Conservation (phyloP, 805 yeast species). For the Candida coleopterorum region DNA sequence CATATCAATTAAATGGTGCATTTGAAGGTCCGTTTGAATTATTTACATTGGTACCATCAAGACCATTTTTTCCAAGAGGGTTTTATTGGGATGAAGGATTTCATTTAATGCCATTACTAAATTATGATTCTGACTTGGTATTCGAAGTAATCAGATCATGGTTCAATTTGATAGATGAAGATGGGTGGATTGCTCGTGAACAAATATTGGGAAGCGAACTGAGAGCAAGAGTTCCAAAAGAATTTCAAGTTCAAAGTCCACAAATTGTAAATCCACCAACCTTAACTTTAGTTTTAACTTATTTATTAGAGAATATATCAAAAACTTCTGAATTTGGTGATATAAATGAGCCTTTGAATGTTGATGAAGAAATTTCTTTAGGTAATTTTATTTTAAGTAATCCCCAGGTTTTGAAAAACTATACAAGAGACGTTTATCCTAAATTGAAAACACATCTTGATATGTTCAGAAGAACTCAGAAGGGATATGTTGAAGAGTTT, state of each 20-base stretch:
- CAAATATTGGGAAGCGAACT: constrained; percentile 91
- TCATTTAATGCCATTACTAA: constrained; percentile 75
- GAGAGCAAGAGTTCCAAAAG: constrained; percentile 78
- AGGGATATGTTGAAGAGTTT: constrained; percentile 68
- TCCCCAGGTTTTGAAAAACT: constrained; percentile 54
- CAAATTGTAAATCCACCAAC: constrained; percentile 96
- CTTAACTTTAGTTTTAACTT: constrained; percentile 65
- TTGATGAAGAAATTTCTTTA: constrained; percentile 21
- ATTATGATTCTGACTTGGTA: constrained; percentile 78
- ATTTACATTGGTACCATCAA: constrained; percentile 82
- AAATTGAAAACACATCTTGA: constrained; percentile 70
- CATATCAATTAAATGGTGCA: constrained; percentile 46
- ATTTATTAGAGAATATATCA: constrained; percentile 37
- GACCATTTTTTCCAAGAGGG: constrained; percentile 94
- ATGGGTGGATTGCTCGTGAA: constrained; percentile 97
- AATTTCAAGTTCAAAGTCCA: constrained; percentile 82
- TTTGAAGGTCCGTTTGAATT: constrained; percentile 74
- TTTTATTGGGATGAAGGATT: constrained; percentile 99
- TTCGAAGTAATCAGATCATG: constrained; percentile 81
- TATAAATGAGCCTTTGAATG: constrained; percentile 25
- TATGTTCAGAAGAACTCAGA: constrained; percentile 80
- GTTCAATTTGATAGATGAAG: constrained; percentile 79
- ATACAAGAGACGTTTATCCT: constrained; percentile 69
- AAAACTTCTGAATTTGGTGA: constrained; percentile 17
- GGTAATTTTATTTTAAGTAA: constrained; percentile 52